Evolutionary conservation across 2,329 filamentous ascomycete genomes (phyloP).

Genomic region (Aspergillus neotritici): DNA sequence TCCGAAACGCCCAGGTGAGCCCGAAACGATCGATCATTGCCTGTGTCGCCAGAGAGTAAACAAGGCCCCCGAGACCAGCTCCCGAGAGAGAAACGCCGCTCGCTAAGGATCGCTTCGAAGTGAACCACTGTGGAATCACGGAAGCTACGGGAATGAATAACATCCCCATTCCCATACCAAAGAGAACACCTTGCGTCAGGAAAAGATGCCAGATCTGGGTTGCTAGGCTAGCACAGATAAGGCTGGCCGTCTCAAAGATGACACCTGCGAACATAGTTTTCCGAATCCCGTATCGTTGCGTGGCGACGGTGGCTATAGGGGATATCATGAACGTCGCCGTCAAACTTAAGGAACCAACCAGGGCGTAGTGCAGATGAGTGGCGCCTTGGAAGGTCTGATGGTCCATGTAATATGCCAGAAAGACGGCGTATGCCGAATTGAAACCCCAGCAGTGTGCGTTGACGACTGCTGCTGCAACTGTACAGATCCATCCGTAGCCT

Average conservation of each 20-base stretch:
- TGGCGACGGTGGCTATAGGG: constrained; percentile 13
- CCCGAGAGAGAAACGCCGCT: constrained; percentile 38
- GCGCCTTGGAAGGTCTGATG: constrained; percentile 31
- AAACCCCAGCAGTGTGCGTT: constrained; percentile 11
- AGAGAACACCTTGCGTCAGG: constrained; percentile 37
- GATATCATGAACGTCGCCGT: constrained; percentile 31
- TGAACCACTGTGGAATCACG: constrained; percentile 42
- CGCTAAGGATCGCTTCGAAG: constrained; percentile 33
- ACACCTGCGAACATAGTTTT: constrained; percentile 28
- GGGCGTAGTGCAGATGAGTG: constrained; percentile 33
- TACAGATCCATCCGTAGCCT: constrained; percentile 12
- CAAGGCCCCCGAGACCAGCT: constrained; percentile 37
- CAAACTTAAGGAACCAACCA: constrained; percentile 40
- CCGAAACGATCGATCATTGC: constrained; percentile 34
- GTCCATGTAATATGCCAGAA: constrained; percentile 39
- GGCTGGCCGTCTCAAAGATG: constrained; percentile 30
- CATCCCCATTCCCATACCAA: constrained; percentile 38
- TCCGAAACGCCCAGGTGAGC: constrained; percentile 37
- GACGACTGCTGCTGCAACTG: constrained; percentile 1
- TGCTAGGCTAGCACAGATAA: constrained; percentile 36
- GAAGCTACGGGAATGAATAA: constrained; percentile 37
- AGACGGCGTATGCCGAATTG: constrained; percentile 36
- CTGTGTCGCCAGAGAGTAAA: constrained; percentile 30
- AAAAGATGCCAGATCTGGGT: constrained; percentile 37
- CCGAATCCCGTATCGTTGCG: constrained; percentile 21